These are phyloP conservation scores for Penicillium canariense DNA, from an alignment of 495 filamentous ascomycete species.

Conservation along the genomic window DNA sequence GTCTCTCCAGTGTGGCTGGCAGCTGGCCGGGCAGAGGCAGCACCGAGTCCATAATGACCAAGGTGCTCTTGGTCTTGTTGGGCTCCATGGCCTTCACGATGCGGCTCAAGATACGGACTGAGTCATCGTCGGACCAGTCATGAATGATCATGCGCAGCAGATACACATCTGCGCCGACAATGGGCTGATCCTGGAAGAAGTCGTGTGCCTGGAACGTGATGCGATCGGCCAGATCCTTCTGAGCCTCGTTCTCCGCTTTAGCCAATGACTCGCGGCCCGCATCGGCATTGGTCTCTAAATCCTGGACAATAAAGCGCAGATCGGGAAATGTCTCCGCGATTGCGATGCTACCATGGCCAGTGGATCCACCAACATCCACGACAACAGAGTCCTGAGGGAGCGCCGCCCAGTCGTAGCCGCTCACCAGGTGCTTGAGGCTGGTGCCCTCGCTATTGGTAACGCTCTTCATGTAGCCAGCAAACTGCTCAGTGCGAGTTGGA, in stretches of 20 bases:
- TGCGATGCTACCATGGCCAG: neutral
- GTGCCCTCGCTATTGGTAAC: conserved; percentile 19
- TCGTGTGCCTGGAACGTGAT: conserved; percentile 47
- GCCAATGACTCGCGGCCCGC: neutral
- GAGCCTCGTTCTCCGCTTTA: too few relatives aligned
- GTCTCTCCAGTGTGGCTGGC: conserved; percentile 18
- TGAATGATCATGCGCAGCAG: conserved; percentile 54
- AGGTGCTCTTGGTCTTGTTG: too few relatives aligned
- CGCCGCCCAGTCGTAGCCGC: conserved; percentile 24
- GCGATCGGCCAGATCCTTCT: conserved; percentile 14
- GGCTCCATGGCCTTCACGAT: too few relatives aligned
- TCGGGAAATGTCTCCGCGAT: neutral
- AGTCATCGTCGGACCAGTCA: too few relatives aligned
- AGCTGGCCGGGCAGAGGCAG: neutral
- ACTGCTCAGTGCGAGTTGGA: conserved; percentile 5
- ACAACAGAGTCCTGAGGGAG: too few relatives aligned
- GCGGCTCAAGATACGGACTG: conserved; percentile 44
- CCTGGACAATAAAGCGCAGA: neutral
- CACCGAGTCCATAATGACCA: neutral
- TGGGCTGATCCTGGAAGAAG: conserved; percentile 48
- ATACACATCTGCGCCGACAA: conserved; percentile 52
- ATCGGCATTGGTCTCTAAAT: neutral
- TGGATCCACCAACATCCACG: conserved; percentile 1
- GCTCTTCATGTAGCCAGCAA: conserved; percentile 26
- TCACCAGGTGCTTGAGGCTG: conserved; percentile 21